Base-by-base conservation (phyloP, 371 early-diverging fungal species). In the Saksenaea oblongispora region DNA sequence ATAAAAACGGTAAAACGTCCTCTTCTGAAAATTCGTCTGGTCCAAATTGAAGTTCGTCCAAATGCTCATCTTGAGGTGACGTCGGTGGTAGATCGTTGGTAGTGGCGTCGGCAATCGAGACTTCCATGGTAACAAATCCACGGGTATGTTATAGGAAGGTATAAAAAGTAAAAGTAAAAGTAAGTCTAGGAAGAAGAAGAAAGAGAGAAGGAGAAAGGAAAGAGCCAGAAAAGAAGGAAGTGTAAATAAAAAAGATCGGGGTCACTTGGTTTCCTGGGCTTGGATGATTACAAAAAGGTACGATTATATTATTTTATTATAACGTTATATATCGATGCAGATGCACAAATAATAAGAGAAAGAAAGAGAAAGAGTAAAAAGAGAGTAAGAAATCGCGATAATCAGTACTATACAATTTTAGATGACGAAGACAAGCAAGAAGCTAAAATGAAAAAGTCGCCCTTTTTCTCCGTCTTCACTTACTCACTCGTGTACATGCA, bases 1-100 rank as follows among this genome's bases (percentile, higher is more conserved):
- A 62, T 34, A 84, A 61, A 58, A 84, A 81, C 18, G 84, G 84
- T 36, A 84, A 56, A 28, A 84, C 79, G 56, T 78, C 81, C 56
- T 80, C 73, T 72, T 74, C 80, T 17, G 76, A 70, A 54, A 74
- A 72, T 26, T 79, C 76, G 31, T 71, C 66, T 18, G 56, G 34
- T 11, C 36, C 58, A 36, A 63, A 63, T 22, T 54, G 59, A 24
- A 65, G 27, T 3, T 70, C 70, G 39, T 65, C 66, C 15, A 53
- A 26, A 47, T 47, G 51, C 24, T 54, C 44, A 24, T 59, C 59
- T 47, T 41, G 59, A 42, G 59, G 59, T 24, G 59, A 59, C 34
- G 58, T 26, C 5, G 59, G 59, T 15, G 59, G 42, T 17, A 59
- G 28, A 28, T 59, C 59, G 13, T 39, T 41, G n/a, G 42, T 14